Evolutionary conservation across 1,284 basidiomycete genomes (phyloP), one percentile per base, ranked within the genome.

Genomic region (Amylostereum areolatum): DNA sequence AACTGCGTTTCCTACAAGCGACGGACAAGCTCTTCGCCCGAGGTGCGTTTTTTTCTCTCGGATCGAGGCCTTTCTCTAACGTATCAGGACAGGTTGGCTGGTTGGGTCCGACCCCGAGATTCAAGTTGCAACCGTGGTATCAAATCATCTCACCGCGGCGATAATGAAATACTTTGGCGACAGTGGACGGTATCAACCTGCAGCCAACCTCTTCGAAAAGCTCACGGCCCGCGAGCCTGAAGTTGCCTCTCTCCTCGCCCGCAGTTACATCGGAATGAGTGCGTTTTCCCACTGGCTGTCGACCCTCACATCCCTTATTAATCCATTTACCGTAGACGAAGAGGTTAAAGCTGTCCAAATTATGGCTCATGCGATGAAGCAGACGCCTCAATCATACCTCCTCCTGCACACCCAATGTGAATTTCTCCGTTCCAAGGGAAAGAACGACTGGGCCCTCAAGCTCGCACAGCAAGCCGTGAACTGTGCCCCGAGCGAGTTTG

Each of bases 331-430:
- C 32, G 5, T 61, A 97, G 94, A 97, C 64, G 94, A 98, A 64
- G 96, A 99, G 73, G 92, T 98, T 56, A 98, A 97, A 69, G 96
- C 93, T 3, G 89, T 98, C 2, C 93, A 97, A 60, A 91, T 97
- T 55, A 92, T 99, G 76, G 79, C 91, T 36, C 68, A 77, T 1
- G 92, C 93, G 1, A 84, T 99, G 62, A 82, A 84, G 57, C 78
- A 86, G 54, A 91, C 86, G 5, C 92, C 94, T 0, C 90, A 93
- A 60, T 93, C 91, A 0, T 99, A 98, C 61, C 92, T 93, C 8
- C 80, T 98, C 10, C 80, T 99, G 7, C 95, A 98, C 60, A 86
- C 85, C 1, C 96, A 99, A 67, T 92, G 89, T 63, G 95, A 99
- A 64, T 97, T 98, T 61, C 72, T 99, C 25, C 81, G 89, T 1